Percentiles rank a stretch among this genome's conserved stretches.
Evolutionary conservation across 345 rosid genomes (phyloP).

Genomic region (Eucalyptus sp.): DNA sequence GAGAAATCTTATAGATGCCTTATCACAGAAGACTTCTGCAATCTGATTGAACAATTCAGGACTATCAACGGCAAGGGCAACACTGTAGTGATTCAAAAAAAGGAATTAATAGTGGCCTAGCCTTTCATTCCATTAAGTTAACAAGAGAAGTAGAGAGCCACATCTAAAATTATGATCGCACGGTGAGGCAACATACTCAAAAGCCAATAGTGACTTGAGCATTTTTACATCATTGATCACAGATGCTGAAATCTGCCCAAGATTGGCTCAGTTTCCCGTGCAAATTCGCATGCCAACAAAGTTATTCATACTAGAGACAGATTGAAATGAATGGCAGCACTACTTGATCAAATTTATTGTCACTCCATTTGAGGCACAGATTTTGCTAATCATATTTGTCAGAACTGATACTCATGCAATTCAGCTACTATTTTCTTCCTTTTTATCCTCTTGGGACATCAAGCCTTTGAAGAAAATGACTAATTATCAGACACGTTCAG

Average conservation of each 20-base stretch:
- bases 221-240: not conserved
- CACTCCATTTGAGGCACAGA: not conserved
- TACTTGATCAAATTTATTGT: not conserved
- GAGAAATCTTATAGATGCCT: slow-evolving; percentile 47
- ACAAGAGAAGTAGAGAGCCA: not conserved
- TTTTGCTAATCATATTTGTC: not conserved
- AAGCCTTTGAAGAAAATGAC: not conserved
- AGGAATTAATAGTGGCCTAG: not conserved
- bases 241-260: not conserved
- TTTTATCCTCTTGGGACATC: not conserved
- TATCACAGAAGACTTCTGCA: slow-evolving; percentile 37
- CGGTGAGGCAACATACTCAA: not conserved
- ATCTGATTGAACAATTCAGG: slow-evolving; percentile 75
- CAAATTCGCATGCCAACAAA: not conserved
- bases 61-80: slow-evolving; percentile 73
- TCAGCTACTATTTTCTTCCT: not conserved
- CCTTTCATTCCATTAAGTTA: not conserved
- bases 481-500: not conserved
- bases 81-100: slow-evolving; percentile 27
- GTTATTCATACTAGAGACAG: not conserved
- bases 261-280: not conserved
- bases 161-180: not conserved
- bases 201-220: not conserved
- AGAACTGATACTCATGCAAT: not conserved
- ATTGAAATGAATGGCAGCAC: not conserved